These are phyloP conservation scores for Desmodesmus armatus DNA, from an alignment of 139 green algal genomes.

Conservation along the genomic window DNA sequence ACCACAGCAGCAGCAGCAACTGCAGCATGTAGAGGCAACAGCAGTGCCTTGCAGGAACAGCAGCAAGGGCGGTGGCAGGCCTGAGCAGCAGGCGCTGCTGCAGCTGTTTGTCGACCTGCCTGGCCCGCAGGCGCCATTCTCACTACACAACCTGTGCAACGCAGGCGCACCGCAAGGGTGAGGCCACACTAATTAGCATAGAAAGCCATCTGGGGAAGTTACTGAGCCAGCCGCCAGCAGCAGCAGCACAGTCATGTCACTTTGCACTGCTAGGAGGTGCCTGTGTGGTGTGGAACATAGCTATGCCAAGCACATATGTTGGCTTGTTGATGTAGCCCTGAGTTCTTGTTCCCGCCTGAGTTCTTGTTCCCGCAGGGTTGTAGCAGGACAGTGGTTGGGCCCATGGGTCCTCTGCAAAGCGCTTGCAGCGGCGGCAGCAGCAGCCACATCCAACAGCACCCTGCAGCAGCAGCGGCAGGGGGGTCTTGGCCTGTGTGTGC, in stretches of 20 bases:
- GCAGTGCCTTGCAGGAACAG: background rate
- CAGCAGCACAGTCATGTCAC: too few species aligned
- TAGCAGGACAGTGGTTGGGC: slow-evolving; percentile 88
- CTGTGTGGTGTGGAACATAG: too few species aligned
- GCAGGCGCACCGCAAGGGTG: slow-evolving; percentile 73
- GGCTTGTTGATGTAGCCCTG: too few species aligned
- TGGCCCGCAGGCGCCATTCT: slow-evolving; percentile 61
- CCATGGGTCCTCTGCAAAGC: slow-evolving; percentile 87
- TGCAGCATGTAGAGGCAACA: background rate
- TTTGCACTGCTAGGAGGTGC: too few species aligned
- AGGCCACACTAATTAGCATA: too few species aligned
- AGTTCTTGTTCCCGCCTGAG: too few species aligned
- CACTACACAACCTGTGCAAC: slow-evolving; percentile 85
- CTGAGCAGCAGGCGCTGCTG: slow-evolving; percentile 51
- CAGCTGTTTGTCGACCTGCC: slow-evolving; percentile 68
- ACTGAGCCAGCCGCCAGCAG: too few species aligned
- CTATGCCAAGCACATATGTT: too few species aligned
- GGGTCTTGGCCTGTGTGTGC: slow-evolving; percentile 58
- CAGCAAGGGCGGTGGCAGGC: background rate
- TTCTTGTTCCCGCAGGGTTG: slow-evolving; percentile 66
- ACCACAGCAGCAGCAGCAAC: slow-evolving; percentile 22
- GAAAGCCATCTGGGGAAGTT: too few species aligned
- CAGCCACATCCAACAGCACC: slow-evolving; percentile 6
- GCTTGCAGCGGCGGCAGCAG: slow-evolving; percentile 67
- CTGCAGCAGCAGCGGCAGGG: background rate